Evolutionary conservation across 73 alveolate genomes (phyloP), one percentile per base, ranked within the genome.

Genomic region (Durusdinium trenchii): DNA sequence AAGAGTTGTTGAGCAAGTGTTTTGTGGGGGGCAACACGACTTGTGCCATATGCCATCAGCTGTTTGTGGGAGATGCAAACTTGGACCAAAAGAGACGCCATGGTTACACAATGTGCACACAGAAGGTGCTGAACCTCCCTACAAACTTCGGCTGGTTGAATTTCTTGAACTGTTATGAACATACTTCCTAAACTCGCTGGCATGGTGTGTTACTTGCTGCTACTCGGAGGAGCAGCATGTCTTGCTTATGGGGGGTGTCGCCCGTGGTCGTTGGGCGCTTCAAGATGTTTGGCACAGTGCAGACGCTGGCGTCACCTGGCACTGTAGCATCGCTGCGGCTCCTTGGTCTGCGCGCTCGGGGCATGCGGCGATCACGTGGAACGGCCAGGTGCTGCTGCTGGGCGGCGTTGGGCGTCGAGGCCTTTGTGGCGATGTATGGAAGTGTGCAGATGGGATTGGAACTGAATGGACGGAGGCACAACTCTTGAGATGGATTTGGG

Each of bases 231-330:
- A 48, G 50, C 5, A 28, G 71, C 75, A 16, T 20, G 47, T 46
- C 36, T 18, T 91, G 89, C 23, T 91, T 45, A 28, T 91, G 42
- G 98, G 89, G 32, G 98, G 98, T 43, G 76, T 71, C 36, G 67
- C 89, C 6, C 75, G 89, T 9, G 98, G 98, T 60, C 98, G 98
- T 28, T 84, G 94, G 94, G 98, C 85, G 57, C 38, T 67, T 73
- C 89, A 67, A n/a, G 98, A 91, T 48, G 98, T 91, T 30, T 91
- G 98, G 98, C 60, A 54, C 76, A 91, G 90, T 46, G n/a, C 23
- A 18, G 73, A 90, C 62, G 75, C 54, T 20, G 95, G 95, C 67
- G 60, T 46, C 14, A 1, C 98, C 14, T 91, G 98, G 98, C 28
- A 50, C 89, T 69, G 98, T 89, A 91, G 61, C 78, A 20, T 78